Evolutionary conservation across 2,329 filamentous ascomycete species (phyloP), one percentile per base, ranked within the genome.

Genomic region (Neurospora sp.): DNA sequence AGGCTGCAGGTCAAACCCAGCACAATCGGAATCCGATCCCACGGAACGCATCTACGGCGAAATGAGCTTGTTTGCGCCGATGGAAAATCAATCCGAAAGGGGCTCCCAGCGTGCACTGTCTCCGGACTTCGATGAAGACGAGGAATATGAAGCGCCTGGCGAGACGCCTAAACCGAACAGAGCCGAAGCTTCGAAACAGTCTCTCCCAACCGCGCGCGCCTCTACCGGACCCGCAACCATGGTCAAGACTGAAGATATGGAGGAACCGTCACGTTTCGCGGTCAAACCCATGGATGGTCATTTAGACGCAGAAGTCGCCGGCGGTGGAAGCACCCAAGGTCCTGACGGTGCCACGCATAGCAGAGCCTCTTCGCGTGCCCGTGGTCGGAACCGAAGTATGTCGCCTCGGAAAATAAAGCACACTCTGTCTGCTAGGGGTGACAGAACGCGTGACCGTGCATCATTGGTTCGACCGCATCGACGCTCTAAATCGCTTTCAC

Each of bases 161-260:
- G 81, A 81, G 68, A 89, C 86, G 1, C 86, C 86, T 5, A 81
- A 80, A 66, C 78, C 83, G 2, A 70, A 71, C 15, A 85, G 80
- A 73, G 73, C 73, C 52, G 84, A 87, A 70, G 82, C 82, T 11
- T 71, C 84, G 40, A 80, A 80, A 38, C 83, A 84, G 77, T 84
- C 86, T 3, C 86, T 86, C 2, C 82, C 79, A 68, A 81, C 88
- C 3, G 84, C 81, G 0, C 86, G 86, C 0, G 86, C 86, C 2
- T 89, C 84, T 71, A 81, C 88, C 10, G 85, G 88, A 69, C 88
- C 86, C 2, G 86, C 86, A 1, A 82, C 81, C 8, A 85, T 84
- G 4, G 76, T 80, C 58, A 83, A 80, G 73, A 76, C 79, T 9
- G 80, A 82, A 66, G 80, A 77, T 52, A 67, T 68, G n/a, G 73